phyloP scores from a whole-genome alignment of 2,329 filamentous ascomycete genomes.

The Aspergillus pseudonomiae region DNA sequence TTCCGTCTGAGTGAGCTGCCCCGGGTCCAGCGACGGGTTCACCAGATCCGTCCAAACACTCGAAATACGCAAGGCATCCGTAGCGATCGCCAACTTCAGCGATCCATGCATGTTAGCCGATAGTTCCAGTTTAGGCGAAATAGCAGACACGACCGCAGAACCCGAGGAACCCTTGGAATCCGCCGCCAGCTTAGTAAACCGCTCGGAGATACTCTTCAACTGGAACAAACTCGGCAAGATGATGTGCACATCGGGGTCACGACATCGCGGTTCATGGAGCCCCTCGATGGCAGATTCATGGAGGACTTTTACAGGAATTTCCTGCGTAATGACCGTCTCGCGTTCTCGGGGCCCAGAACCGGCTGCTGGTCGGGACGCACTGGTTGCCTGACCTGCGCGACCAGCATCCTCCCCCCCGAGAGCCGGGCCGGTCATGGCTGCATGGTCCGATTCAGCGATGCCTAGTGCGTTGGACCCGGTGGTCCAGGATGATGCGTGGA shows the following conservation, averaged over 20 bases:
- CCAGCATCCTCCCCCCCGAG: background rate
- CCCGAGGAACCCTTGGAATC: conserved; percentile 42
- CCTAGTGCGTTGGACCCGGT: conserved; percentile 59
- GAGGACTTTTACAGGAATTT: conserved; percentile 91
- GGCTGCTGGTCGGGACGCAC: conserved; percentile 34
- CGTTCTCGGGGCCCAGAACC: conserved; percentile 66
- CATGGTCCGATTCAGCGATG: conserved; percentile 32
- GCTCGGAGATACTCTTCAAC: conserved; percentile 90
- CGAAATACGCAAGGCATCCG: conserved; percentile 81
- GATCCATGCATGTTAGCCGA: conserved; percentile 94
- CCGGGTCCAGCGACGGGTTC: conserved; percentile 84
- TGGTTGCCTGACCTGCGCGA: background rate
- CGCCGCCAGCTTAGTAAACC: conserved; percentile 77
- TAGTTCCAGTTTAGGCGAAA: conserved; percentile 72
- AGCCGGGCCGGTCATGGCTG: background rate
- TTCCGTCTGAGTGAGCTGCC: conserved; percentile 65
- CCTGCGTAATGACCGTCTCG: conserved; percentile 91
- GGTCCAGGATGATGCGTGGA: conserved; percentile 64
- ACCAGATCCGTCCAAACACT: conserved; percentile 83
- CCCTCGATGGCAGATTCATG: conserved; percentile 81
- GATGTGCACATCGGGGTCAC: conserved; percentile 93
- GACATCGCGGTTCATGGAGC: conserved; percentile 88
- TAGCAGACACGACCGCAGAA: conserved; percentile 25
- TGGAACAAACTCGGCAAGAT: conserved; percentile 83
- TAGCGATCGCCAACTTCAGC: conserved; percentile 75